phyloP scores from a whole-genome alignment of 192 early-diverging fungal genomes.

The Coemansia sp. region DNA sequence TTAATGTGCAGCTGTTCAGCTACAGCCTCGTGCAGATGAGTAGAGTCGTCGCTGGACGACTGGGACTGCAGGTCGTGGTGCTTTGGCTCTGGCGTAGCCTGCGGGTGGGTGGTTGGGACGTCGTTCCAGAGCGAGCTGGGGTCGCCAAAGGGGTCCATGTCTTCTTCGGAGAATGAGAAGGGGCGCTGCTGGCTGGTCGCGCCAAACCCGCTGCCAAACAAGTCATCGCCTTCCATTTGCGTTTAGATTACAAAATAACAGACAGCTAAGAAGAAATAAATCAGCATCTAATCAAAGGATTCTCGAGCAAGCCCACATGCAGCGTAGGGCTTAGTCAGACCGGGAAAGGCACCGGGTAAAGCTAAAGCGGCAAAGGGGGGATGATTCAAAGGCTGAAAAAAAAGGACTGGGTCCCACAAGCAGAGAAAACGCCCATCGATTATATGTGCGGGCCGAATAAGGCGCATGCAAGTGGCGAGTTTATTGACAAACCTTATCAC shows the following conservation, averaged over 20 bases:
- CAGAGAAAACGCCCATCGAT: neutral
- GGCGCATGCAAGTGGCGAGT: no score
- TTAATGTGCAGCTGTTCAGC: slow-evolving; percentile 12
- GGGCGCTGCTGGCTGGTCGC: slow-evolving; percentile 19
- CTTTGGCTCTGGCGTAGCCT: neutral
- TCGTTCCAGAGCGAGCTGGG: slow-evolving; percentile 31
- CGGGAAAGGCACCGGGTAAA: no score
- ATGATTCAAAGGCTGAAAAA: no score
- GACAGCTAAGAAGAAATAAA: neutral
- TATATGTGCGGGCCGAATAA: no score
- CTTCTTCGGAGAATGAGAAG: slow-evolving; percentile 38
- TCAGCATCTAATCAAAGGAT: slow-evolving; percentile 1
- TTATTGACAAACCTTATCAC: no score
- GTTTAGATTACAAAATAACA: no score
- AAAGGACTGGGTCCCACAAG: neutral
- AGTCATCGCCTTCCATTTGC: slow-evolving; percentile 32
- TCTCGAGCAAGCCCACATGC: no score
- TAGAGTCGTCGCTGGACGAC: slow-evolving; percentile 1
- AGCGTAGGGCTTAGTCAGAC: no score
- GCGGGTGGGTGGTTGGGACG: neutral
- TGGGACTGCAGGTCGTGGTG: neutral
- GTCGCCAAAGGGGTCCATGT: slow-evolving; percentile 52
- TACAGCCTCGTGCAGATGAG: slow-evolving; percentile 7
- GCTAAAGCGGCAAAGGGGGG: no score
- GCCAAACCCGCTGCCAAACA: slow-evolving; percentile 46